Percentiles rank a stretch among this genome's conserved stretches.
phyloP scores from a whole-genome alignment of 345 rosid species.

The Sonneratia caseolaris region DNA sequence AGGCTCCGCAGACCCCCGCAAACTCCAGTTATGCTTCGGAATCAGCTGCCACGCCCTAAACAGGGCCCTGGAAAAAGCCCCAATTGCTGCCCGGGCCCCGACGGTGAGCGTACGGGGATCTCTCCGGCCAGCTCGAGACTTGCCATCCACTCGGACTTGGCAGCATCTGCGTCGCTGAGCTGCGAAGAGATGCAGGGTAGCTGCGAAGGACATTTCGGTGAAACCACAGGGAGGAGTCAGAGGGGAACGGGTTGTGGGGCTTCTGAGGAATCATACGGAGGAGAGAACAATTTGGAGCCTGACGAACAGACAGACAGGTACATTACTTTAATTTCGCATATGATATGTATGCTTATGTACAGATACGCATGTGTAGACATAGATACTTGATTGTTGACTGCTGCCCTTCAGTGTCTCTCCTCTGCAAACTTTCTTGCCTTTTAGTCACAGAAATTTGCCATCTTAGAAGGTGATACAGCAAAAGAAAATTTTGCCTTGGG shows the following conservation, averaged over 20 bases:
- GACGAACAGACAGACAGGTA: slow-evolving; percentile 39
- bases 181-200: slow-evolving; percentile 8
- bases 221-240: slow-evolving; percentile 2
- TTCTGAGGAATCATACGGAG: slow-evolving; percentile 31
- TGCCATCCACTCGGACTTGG: slow-evolving; percentile 9
- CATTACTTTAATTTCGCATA: not conserved
- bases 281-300: slow-evolving; percentile 39
- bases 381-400: not conserved
- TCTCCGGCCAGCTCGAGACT: slow-evolving; percentile 9
- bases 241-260: slow-evolving; percentile 10
- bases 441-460: not conserved
- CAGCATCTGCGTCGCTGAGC: slow-evolving; percentile 6
- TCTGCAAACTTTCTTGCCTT: not conserved
- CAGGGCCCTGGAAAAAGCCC: not conserved
- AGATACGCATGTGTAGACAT: not conserved
- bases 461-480: not conserved
- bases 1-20: slow-evolving; percentile 59
- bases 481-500: not conserved
- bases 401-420: not conserved
- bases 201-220: slow-evolving; percentile 10
- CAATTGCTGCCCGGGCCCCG: not conserved
- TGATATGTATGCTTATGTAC: too few species aligned
- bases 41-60: not conserved
- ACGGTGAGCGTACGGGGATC: not conserved
- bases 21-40: slow-evolving; percentile 2